Percentiles rank a stretch among this genome's conserved stretches.
Evolutionary conservation across 2,329 filamentous ascomycete species (phyloP).

Genomic region (Nothopassalora personata): DNA sequence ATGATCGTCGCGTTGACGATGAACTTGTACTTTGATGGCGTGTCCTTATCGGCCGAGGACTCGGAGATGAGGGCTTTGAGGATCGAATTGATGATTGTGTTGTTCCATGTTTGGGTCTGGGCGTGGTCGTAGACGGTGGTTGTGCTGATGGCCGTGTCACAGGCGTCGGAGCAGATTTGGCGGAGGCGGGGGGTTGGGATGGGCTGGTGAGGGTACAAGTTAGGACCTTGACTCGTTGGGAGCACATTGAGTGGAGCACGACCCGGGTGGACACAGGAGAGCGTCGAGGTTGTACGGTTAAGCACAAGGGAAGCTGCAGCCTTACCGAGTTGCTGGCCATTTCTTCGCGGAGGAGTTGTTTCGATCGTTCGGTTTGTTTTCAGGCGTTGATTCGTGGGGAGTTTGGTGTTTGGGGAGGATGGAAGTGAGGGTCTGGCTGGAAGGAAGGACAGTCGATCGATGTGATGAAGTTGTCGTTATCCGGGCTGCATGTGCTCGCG

Average conservation of each 20-base stretch:
- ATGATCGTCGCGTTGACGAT: constrained; percentile 98
- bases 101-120: constrained; percentile 84
- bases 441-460: background rate
- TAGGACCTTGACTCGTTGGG: background rate
- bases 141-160: constrained; percentile 67
- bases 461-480: background rate
- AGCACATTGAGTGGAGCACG: too few relatives aligned
- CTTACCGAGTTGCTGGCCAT: constrained; percentile 10
- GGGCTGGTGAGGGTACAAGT: constrained; percentile 52
- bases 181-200: constrained; percentile 70
- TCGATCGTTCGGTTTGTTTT: background rate
- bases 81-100: constrained; percentile 78
- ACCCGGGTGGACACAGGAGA: background rate
- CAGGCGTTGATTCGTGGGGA: background rate
- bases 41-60: constrained; percentile 32
- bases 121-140: constrained; percentile 81
- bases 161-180: constrained; percentile 83
- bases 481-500: background rate
- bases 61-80: constrained; percentile 73
- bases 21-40: constrained; percentile 73
- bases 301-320: background rate
- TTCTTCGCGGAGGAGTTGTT: constrained; percentile 15
- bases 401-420: background rate
- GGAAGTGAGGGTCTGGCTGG: background rate
- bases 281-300: background rate